These are phyloP conservation scores for Leishmania amazonensis DNA, from an alignment of 208 protist genomes.

Conservation along the genomic window DNA sequence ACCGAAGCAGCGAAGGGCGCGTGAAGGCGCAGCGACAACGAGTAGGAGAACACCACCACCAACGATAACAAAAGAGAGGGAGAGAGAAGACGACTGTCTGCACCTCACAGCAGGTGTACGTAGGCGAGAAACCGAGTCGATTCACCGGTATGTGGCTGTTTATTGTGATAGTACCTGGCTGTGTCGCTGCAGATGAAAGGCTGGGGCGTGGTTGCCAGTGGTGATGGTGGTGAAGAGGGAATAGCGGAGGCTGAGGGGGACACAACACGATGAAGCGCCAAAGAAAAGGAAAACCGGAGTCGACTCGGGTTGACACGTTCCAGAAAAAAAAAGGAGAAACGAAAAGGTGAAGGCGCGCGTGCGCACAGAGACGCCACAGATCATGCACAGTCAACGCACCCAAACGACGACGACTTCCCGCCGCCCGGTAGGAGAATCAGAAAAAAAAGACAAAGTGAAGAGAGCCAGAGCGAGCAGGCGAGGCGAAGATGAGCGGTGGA, in stretches of 20 bases:
- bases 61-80: too few relatives aligned
- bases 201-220: background rate
- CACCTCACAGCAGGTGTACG: too few relatives aligned
- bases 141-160: too few relatives aligned
- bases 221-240: background rate
- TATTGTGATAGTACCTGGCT: background rate
- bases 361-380: background rate
- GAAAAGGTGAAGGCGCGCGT: background rate
- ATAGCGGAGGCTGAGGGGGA: background rate
- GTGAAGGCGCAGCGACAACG: too few relatives aligned
- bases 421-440: too few relatives aligned
- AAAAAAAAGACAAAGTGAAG: background rate
- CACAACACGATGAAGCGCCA: background rate
- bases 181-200: background rate
- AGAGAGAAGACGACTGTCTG: too few relatives aligned
- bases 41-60: too few relatives aligned
- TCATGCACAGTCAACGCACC: background rate
- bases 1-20: too few relatives aligned
- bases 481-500: background rate
- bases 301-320: background rate
- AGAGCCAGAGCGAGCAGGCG: background rate
- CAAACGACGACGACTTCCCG: background rate
- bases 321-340: slow-evolving; percentile 6
- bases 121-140: too few relatives aligned
- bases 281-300: background rate